A percentile compares a stretch with the other conserved stretches of the same genome.
These are phyloP conservation scores for Cochlearia excelsa DNA, from an alignment of 345 rosid species.

Conservation along the genomic window DNA sequence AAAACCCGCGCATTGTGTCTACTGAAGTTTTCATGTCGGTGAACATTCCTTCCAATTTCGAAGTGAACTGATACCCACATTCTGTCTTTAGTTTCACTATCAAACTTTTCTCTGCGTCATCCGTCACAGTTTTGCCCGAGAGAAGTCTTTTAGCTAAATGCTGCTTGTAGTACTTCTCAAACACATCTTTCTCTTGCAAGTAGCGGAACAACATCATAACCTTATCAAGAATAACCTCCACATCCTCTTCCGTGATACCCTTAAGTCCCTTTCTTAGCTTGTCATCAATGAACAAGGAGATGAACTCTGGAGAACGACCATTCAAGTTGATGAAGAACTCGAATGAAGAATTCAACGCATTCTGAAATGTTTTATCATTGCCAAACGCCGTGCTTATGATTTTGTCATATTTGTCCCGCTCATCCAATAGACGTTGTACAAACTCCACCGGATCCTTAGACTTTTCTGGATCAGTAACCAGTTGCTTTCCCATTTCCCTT, in stretches of 20 bases:
- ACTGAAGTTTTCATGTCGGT: conserved; percentile 99
- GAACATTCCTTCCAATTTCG: conserved; percentile 97
- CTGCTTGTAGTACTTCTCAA: conserved; percentile 96
- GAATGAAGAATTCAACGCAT: conserved; percentile 87
- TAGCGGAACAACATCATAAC: conserved; percentile 99
- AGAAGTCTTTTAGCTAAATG: conserved; percentile 94
- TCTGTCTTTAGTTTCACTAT: conserved; percentile 95
- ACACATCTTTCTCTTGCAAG: conserved; percentile 96
- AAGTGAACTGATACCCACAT: conserved; percentile 97
- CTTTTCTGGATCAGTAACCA: conserved; percentile 89
- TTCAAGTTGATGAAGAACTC: conserved; percentile 92
- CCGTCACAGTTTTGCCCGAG: conserved; percentile 89
- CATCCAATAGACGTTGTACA: conserved; percentile 91
- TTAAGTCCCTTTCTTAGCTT: conserved; percentile 88
- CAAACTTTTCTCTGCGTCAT: conserved; percentile 95
- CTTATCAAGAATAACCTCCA: conserved; percentile 88
- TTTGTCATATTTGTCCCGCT: conserved; percentile 79
- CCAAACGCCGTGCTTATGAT: conserved; percentile 67
- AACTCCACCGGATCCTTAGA: conserved; percentile 93
- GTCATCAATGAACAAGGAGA: conserved; percentile 92
- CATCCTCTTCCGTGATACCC: conserved; percentile 89
- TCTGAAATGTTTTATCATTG: conserved; percentile 93
- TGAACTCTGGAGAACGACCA: conserved; percentile 91
- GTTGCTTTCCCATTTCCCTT: conserved; percentile 88
- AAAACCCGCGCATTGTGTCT: conserved; percentile 88